Evolutionary conservation across 176 grass and related monocot species (phyloP), one percentile per base, ranked within the genome.

Genomic region (Rhynchospora tenuis): DNA sequence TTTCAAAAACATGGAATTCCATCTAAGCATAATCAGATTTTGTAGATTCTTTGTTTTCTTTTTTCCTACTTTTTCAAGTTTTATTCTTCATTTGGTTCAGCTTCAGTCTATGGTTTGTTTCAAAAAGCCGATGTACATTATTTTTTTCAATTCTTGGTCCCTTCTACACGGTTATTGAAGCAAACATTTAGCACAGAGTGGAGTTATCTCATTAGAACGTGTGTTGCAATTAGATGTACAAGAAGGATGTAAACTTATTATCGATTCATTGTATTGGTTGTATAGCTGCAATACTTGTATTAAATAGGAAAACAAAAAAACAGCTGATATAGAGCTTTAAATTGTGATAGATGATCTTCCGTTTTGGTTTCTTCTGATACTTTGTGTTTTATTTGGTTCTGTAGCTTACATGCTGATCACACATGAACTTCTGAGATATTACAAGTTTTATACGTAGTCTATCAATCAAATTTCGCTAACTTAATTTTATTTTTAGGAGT

Each of bases 1-100:
- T 99, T 99, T 76, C 86, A 92, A 73, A 95, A 91, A 59, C 93
- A 96, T 83, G 97, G 93, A 19, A 93, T 99, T 48, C 93, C 93
- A 38, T 22, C 62, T 82, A 85, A 69, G 79, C 88, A 84, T 83
- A 76, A 92, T 76, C 62, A 86, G 73, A 73, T 77, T 42, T 55
- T 81, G 11, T 95, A 86, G 89, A 62, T 87, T 87, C 31, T 84
- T 51, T 64, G 29, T 79, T 16, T 63, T 81, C 48, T 47, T 27
- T 38, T 60, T 22, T 46, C 46, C 46, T 81, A 48, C 26, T 27
- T 38, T 60, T 22, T 46, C 46, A 65, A 74, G 23, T 51, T 31
- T 54, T 24, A 64, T 81, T 64, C 55, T 59, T 81, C 59, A 51
- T 82, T 22, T 54, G 59, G 24, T 82, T 68, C 26, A 28, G 47